Evolutionary conservation across 1,284 basidiomycete species (phyloP), one percentile per base, ranked within the genome.

Genomic region (Ganoderma multipileum): DNA sequence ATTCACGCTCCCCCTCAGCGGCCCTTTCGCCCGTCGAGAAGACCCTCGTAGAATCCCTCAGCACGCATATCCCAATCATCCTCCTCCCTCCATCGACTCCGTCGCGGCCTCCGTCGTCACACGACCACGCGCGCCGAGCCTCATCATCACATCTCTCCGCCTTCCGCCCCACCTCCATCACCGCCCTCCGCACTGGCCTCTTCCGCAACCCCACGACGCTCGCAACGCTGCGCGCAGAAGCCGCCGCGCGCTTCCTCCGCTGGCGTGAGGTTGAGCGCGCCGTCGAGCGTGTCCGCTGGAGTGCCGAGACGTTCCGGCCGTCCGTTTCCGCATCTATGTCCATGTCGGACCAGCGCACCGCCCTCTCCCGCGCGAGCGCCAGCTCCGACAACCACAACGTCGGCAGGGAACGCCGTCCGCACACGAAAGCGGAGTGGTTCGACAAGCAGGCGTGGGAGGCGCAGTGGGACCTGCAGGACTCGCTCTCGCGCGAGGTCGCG

Each of bases 211-310:
- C 89, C 0, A 88, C 88, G 67, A 88, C 84, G 0, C 79, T 91
- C 20, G 80, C 83, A 0, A 74, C 81, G 0, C 80, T 92, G 58
- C 85, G 91, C 38, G 79, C 79, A n/a, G 91, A 92, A 75, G 89
- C 89, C 1, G 83, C 87, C 0, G 88, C 90, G 61, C 84, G 91
- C n/a, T 92, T 91, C 77, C 76, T 92, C 67, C 84, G 85, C 42
- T 92, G 91, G 91, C 82, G 88, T 55, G 90, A 91, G 75, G 85
- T 90, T 38, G 88, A 91, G 73, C 82, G 83, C 41, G 84, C 84
- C 6, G 84, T 86, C 3, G 73, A 73, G 63, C 71, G 72, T 11
- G 71, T 77, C 6, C 69, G 65, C 20, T 69, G 68, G 68, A 67
- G 68, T 41, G 73, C 67, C 65, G 68, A 63, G 30, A 33, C 59